phyloP scores from a whole-genome alignment of 352 stramenopile species.

The Stephanocyclus meneghinianus region DNA sequence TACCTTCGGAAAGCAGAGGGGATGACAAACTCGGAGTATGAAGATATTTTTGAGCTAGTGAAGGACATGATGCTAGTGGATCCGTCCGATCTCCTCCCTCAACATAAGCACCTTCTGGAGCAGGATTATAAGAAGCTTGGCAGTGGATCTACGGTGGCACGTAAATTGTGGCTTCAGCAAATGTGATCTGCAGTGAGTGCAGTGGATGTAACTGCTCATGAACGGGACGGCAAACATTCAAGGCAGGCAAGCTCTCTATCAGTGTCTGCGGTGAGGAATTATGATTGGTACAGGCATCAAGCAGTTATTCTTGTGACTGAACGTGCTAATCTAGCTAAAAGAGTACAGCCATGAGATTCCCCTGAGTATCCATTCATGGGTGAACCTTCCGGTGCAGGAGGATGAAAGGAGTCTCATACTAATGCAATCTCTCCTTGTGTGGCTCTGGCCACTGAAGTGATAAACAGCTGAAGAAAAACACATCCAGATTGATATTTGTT shows the following conservation, averaged over 20 bases:
- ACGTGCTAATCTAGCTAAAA: background rate
- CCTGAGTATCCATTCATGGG: background rate
- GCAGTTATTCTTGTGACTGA: background rate
- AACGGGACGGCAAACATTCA: background rate
- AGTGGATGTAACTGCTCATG: background rate
- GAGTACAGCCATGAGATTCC: background rate
- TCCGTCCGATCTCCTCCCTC: slow-evolving; percentile 23
- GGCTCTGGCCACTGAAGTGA: too few species aligned
- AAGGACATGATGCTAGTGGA: slow-evolving; percentile 12
- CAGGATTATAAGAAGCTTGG: slow-evolving; percentile 21
- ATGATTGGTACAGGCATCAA: background rate
- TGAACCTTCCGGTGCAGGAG: background rate
- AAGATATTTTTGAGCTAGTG: slow-evolving; percentile 8
- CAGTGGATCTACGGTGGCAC: slow-evolving; percentile 3
- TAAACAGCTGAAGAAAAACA: too few species aligned
- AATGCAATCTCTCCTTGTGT: too few species aligned
- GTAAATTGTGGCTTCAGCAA: slow-evolving; percentile 12
- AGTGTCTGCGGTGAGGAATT: background rate
- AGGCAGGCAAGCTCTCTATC: background rate
- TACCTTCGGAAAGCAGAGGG: slow-evolving; percentile 18
- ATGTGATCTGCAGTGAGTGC: slow-evolving; percentile 23
- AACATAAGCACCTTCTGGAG: slow-evolving; percentile 11
- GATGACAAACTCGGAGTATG: slow-evolving; percentile 5
- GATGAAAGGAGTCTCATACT: too few species aligned
- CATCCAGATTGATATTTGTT: too few species aligned